These are phyloP conservation scores for Sordariomycetes sp. DNA, from an alignment of 2,329 filamentous ascomycete species.

Conservation along the genomic window DNA sequence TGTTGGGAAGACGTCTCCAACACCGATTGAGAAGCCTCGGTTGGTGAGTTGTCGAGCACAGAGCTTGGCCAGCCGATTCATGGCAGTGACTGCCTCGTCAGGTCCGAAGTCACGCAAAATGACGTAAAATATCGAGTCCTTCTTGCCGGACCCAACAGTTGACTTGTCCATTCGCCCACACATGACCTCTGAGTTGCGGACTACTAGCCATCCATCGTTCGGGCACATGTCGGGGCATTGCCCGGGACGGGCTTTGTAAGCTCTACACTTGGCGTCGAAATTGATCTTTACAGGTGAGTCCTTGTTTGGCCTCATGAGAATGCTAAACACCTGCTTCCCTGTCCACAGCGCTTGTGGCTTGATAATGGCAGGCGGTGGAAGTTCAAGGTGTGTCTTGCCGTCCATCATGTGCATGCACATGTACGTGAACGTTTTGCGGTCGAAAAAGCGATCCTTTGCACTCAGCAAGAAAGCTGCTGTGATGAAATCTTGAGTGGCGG, in stretches of 20 bases:
- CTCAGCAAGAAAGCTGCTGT: slow-evolving; percentile 88
- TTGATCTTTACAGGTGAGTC: slow-evolving; percentile 79
- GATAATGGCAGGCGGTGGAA: slow-evolving; percentile 78
- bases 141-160: slow-evolving; percentile 94
- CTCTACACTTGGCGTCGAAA: slow-evolving; percentile 83
- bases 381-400: slow-evolving; percentile 64
- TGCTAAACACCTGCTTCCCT: slow-evolving; percentile 91
- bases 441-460: slow-evolving; percentile 87
- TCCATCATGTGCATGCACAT: slow-evolving; percentile 93
- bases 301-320: slow-evolving; percentile 83
- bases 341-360: slow-evolving; percentile 90
- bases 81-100: slow-evolving; percentile 76
- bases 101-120: slow-evolving; percentile 92
- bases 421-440: slow-evolving; percentile 79
- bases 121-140: slow-evolving; percentile 95
- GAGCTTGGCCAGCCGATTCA: slow-evolving; percentile 88
- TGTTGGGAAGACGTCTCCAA: slow-evolving; percentile 87
- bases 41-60: slow-evolving; percentile 84
- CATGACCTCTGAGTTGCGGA: slow-evolving; percentile 96
- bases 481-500: slow-evolving; percentile 98
- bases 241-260: slow-evolving; percentile 57
- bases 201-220: slow-evolving; percentile 83
- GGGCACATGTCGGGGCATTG: slow-evolving; percentile 64
- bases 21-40: slow-evolving; percentile 90
- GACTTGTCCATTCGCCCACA: slow-evolving; percentile 97